These are phyloP conservation scores for Schizosaccharomyces lindneri DNA, from an alignment of 805 yeast species.

Conservation along the genomic window DNA sequence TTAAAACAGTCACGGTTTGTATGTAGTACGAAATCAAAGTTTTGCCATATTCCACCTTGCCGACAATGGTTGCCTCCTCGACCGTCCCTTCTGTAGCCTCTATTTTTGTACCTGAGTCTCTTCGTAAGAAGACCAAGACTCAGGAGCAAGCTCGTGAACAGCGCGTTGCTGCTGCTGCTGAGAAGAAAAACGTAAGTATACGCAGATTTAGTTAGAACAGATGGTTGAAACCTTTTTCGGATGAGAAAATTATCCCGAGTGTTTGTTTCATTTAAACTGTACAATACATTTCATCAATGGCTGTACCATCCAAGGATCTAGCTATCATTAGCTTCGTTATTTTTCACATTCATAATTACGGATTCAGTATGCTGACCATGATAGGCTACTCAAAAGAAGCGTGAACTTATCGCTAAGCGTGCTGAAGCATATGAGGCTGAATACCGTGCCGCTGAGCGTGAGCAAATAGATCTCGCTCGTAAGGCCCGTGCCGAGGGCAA, in stretches of 20 bases:
- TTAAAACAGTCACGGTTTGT: not conserved
- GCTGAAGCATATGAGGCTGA: slow-evolving; percentile 84
- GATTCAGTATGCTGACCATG: slow-evolving; percentile 4
- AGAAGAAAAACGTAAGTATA: slow-evolving; percentile 7
- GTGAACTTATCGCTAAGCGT: slow-evolving; percentile 55
- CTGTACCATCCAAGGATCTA: too few species aligned
- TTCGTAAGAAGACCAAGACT: slow-evolving; percentile 28
- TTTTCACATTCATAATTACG: not conserved
- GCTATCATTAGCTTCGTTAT: too few species aligned
- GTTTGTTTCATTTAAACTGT: too few species aligned
- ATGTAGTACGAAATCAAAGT: not conserved
- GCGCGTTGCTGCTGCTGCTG: slow-evolving; percentile 14
- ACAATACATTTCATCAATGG: too few species aligned
- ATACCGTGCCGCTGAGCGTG: slow-evolving; percentile 72
- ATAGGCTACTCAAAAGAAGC: slow-evolving; percentile 24
- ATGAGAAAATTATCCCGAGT: too few species aligned
- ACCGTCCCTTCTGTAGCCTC: slow-evolving; percentile 16
- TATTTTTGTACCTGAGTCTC: slow-evolving; percentile 22
- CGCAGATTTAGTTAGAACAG: not conserved
- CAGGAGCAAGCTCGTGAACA: slow-evolving; percentile 24
- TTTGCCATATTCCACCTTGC: not conserved
- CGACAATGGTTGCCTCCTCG: slow-evolving; percentile 7
- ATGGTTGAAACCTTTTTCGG: too few species aligned
- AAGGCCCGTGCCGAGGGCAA: slow-evolving; percentile 84
- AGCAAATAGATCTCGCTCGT: slow-evolving; percentile 55